Evolutionary conservation across 306 rosid species (phyloP), one percentile per base, ranked within the genome.

Genomic region (Cucumis cinereus): DNA sequence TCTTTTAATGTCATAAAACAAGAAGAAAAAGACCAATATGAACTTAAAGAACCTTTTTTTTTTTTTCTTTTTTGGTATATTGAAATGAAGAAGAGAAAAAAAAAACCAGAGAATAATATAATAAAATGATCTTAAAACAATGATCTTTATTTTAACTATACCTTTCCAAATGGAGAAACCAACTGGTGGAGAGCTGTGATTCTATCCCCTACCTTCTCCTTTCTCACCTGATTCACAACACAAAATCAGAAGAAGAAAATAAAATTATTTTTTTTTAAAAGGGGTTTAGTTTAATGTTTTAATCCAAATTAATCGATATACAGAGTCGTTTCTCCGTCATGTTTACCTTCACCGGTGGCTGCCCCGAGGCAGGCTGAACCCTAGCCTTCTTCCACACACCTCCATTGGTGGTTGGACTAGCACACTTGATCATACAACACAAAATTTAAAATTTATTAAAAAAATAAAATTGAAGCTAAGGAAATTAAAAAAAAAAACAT

Each of bases 131-230:
- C 50, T 66, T 35, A 30, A 63, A 35, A 13, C 49, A 35, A 36
- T 36, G 26, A 5, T 14, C 17, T 67, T 69, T 41, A 22, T 47
- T 62, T 23, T 40, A 19, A 16, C 28, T 81, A 45, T 45, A 89
- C 97, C 97, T 91, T 91, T 81, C 97, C 97, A 79, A 91, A 91
- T 74, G 97, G 97, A 81, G 95, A 91, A 81, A 91, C 97, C 49
- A 91, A 81, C 80, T 91, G 97, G 81, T 91, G 97, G 75, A 91
- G 97, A 0, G 95, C 79, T 77, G 97, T 91, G 79, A 91, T 89
- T 87, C 95, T 91, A 80, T 88, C 97, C 12, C 92, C 97, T 5
- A 91, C 90, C 84, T 91, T 91, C 91, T 91, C 97, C 87, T 91
- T 91, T 74, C 97, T 88, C 88, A 88, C 95, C 95, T 91, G 87